phyloP scores from a whole-genome alignment of 352 stramenopile genomes.

The Phytophthora parvispora region DNA sequence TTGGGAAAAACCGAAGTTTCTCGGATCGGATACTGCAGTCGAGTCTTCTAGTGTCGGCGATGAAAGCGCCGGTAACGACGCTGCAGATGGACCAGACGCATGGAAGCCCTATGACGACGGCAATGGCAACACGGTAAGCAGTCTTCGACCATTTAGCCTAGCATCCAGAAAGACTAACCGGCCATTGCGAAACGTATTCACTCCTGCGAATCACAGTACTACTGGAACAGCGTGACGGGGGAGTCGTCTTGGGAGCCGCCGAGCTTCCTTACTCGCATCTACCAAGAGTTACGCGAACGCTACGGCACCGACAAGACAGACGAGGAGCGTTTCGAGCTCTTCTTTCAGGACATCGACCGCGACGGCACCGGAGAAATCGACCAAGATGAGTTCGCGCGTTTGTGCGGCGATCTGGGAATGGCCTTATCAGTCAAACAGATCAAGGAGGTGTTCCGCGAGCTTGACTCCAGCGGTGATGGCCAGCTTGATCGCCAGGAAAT shows the following conservation, averaged over 20 bases:
- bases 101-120: slow-evolving; percentile 75
- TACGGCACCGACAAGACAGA: slow-evolving; percentile 63
- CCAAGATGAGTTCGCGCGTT: slow-evolving; percentile 65
- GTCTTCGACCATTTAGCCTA: neutral
- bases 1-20: slow-evolving; percentile 59
- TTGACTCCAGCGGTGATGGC: slow-evolving; percentile 72
- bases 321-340: slow-evolving; percentile 70
- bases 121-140: slow-evolving; percentile 66
- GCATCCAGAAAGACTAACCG: slow-evolving; percentile 2
- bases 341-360: slow-evolving; percentile 72
- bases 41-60: neutral
- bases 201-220: slow-evolving; percentile 56
- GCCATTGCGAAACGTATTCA: too few species aligned
- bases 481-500: slow-evolving; percentile 72
- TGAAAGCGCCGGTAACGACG: slow-evolving; percentile 14
- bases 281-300: slow-evolving; percentile 58
- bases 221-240: slow-evolving; percentile 74
- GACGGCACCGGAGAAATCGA: slow-evolving; percentile 72
- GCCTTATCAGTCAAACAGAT: slow-evolving; percentile 68
- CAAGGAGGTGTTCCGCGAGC: slow-evolving; percentile 59
- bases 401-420: slow-evolving; percentile 81
- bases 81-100: slow-evolving; percentile 25
- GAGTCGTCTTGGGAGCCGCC: slow-evolving; percentile 76
- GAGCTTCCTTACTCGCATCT: slow-evolving; percentile 61
- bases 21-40: neutral